These are phyloP conservation scores for Trichoderma hamatum DNA, from an alignment of 2,329 filamentous ascomycete genomes.

Conservation along the genomic window DNA sequence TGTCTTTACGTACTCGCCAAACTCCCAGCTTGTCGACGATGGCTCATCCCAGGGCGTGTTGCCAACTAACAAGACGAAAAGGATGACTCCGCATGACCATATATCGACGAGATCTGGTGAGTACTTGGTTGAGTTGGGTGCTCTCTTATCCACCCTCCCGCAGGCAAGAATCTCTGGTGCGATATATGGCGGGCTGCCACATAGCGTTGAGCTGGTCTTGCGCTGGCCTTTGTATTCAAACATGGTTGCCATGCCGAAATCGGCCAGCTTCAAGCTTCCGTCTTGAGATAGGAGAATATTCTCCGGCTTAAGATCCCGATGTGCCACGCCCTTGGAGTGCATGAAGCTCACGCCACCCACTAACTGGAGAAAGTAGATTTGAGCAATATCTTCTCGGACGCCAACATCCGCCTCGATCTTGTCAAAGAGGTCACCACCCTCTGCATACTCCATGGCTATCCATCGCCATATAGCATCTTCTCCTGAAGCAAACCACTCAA, in stretches of 20 bases:
- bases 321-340: constrained; percentile 92
- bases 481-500: constrained; percentile 86
- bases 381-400: constrained; percentile 90
- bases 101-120: constrained; percentile 83
- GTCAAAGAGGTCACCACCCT: constrained; percentile 96
- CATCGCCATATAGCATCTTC: constrained; percentile 88
- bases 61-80: constrained; percentile 91
- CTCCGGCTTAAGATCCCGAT: constrained; percentile 90
- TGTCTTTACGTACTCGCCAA: constrained; percentile 79
- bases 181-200: constrained; percentile 95
- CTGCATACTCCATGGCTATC: constrained; percentile 98
- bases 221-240: constrained; percentile 85
- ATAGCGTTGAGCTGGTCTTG: constrained; percentile 85
- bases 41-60: constrained; percentile 99
- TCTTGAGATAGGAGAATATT: constrained; percentile 87
- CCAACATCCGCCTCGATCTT: constrained; percentile 98
- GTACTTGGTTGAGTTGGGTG: constrained; percentile 62
- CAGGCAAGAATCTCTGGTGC: constrained; percentile 82
- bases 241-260: constrained; percentile 93
- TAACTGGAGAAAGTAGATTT: constrained; percentile 93
- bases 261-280: constrained; percentile 89
- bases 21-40: constrained; percentile 84
- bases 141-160: constrained; percentile 49
- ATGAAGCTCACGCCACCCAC: constrained; percentile 90
- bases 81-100: constrained; percentile 97